Evolutionary conservation across 768 basidiomycete species (phyloP).

Genomic region (Termitomyces sp.): DNA sequence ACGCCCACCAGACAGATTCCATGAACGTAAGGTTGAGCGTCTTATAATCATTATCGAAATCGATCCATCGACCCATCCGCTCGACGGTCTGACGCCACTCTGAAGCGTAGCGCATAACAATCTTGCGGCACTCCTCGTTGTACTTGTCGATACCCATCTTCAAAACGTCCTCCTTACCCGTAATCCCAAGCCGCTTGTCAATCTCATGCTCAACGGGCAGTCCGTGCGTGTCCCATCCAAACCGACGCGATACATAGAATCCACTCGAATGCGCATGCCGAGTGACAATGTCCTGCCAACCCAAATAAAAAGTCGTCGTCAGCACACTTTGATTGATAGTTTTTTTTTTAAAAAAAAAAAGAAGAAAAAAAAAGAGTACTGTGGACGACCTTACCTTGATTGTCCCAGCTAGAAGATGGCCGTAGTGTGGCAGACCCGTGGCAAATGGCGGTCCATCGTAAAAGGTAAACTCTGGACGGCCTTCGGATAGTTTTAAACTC

Average conservation of each 20-base stretch:
- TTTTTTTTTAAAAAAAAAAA: no score
- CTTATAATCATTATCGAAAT: constrained; percentile 99
- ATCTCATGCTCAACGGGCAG: constrained; percentile 99
- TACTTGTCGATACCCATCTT: constrained; percentile 95
- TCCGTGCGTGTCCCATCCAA: constrained; percentile 99
- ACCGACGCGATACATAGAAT: constrained; percentile 86
- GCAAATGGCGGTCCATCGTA: constrained; percentile 98
- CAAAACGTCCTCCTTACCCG: constrained; percentile 89
- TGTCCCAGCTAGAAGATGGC: constrained; percentile 87
- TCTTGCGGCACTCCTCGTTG: constrained; percentile 93
- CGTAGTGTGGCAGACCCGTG: constrained; percentile 95
- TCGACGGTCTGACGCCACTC: constrained; percentile 96
- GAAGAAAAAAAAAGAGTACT: not conserved
- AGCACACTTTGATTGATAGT: not conserved
- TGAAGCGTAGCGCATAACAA: constrained; percentile 93
- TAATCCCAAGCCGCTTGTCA: constrained; percentile 93
- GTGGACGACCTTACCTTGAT: constrained; percentile 58
- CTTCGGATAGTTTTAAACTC: constrained; percentile 87
- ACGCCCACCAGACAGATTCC: constrained; percentile 99
- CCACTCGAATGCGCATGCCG: constrained; percentile 93
- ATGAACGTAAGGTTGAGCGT: constrained; percentile 91
- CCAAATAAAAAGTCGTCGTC: not conserved
- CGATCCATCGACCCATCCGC: constrained; percentile 99
- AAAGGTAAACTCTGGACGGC: constrained; percentile 87
- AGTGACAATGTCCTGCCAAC: constrained; percentile 89